Base-by-base conservation (phyloP, 306 rosid species). In the Cucurbita pepo region DNA sequence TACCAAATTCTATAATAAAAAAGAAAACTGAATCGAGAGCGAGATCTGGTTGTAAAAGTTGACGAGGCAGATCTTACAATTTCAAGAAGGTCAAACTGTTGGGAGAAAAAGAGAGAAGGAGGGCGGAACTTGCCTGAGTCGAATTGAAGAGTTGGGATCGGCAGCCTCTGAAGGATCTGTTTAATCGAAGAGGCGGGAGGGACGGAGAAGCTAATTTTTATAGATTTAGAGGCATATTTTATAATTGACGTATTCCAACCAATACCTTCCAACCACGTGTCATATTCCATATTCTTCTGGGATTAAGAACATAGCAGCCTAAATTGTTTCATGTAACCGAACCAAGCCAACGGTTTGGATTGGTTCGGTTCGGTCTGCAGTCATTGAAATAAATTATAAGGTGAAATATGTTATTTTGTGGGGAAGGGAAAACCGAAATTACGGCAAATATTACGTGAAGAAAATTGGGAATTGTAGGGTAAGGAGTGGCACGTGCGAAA, bases 171-270 rank as follows among this genome's bases (percentile, higher is more conserved):
- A 63, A n/a, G 25, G 18, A 62, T 38, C 14, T 30, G 34, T 30
- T 30, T 2, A 30, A 30, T 30, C 3, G 34, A 30, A 30, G 34
- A 30, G 34, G 30, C 7, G 63, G 13, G 38, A 25, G 4, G n/a
- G 34, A 30, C 3, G 7, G 43, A 12, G 19, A 10, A 15, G 34
- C 69, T 9, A n/a, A 63, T n/a, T 66, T 66, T 1, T 43, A 43
- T 18, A 18, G 55, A 44, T 5, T 6, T 75, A 44, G 89, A 91
- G 2, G 95, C 95, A 15, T 44, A 64, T 0, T 75, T 75, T 91
- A 82, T 34, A 63, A 87, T 54, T 91, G 91, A 77, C 79, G 88
- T 60, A 60, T 81, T 83, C 63, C 95, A 96, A 56, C 88, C 87
- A 75, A 83, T 78, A 80, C 80, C 91, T 92, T 86, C 79, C 81